A percentile compares a stretch with the other conserved stretches of the same genome.
These are phyloP conservation scores for Tricladium varicosporioides DNA, from an alignment of 2,329 filamentous ascomycete genomes.

Conservation along the genomic window DNA sequence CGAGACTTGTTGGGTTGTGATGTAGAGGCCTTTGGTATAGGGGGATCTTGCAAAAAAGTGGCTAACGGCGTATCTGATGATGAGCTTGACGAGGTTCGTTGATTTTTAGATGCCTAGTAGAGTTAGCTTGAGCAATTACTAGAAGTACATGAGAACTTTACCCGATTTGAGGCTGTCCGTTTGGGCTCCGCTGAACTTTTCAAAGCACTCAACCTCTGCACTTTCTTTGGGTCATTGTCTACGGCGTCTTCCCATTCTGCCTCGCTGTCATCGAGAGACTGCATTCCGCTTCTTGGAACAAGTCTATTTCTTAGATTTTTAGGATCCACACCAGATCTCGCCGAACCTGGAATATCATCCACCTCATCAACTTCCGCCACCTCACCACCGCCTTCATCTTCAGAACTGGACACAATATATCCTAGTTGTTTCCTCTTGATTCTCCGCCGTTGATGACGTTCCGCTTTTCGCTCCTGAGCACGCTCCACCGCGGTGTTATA, in stretches of 20 bases:
- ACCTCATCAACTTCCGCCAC: slow-evolving; percentile 22
- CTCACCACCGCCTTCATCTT: slow-evolving; percentile 22
- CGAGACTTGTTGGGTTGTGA: not conserved
- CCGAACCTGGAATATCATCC: slow-evolving; percentile 2
- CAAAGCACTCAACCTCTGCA: not conserved
- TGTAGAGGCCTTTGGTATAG: not conserved
- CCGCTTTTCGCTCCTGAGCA: slow-evolving; percentile 15
- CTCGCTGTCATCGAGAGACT: not conserved
- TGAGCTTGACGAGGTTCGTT: not conserved
- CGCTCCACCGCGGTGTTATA: slow-evolving; percentile 16
- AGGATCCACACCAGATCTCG: not conserved
- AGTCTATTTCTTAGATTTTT: not conserved
- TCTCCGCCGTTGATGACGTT: slow-evolving; percentile 20
- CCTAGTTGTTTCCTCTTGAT: slow-evolving; percentile 20
- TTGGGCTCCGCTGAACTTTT: not conserved
- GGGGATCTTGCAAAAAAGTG: not conserved
- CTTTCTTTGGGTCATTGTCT: not conserved
- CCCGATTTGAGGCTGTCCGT: too few species aligned
- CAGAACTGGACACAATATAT: slow-evolving; percentile 15
- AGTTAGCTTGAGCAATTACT: too few species aligned
- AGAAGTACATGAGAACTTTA: too few species aligned
- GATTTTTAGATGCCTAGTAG: not conserved
- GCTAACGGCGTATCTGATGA: slow-evolving; percentile 7
- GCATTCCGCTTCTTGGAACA: not conserved
- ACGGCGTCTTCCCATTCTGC: not conserved